Base-by-base conservation (phyloP, 2,329 filamentous ascomycete genomes). In the Colletotrichum musicola region DNA sequence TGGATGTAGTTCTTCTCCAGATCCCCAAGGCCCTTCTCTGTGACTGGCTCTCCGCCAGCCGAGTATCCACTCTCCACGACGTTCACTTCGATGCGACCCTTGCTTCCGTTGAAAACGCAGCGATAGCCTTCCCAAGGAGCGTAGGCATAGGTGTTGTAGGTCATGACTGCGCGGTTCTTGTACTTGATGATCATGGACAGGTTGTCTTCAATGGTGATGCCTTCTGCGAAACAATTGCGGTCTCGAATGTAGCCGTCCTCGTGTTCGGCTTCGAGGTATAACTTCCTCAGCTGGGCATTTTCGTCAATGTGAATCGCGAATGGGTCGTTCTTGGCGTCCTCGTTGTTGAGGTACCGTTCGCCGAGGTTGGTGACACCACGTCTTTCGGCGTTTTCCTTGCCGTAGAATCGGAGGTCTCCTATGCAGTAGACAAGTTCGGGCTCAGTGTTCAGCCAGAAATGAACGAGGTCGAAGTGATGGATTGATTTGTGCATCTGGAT, bases 381-480 rank as follows among this genome's bases (percentile, higher is more conserved):
- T 30, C 27, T 30, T 30, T 30, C 27, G 27, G 27, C 27, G 27
- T 30, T 30, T 30, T 30, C 27, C 27, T 30, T 30, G 27, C 27
- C 27, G 27, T 30, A 30, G 27, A 30, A 30, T 7, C 27, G 27
- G 27, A 30, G 27, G 27, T 30, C 27, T 2, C 27, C 27, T 22
- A 87, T 83, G 0, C 87, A 87, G 70, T 88, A 88, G 0, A 90
- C 88, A 0, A 85, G 87, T 55, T 82, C 77, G 0, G 88, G 88
- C 6, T 82, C 77, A 1, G 84, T 88, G 54, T 83, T 81, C 47
- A 90, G 81, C 88, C 88, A 90, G 74, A 89, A 90, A 73, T 90
- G 88, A 62, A 90, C 83, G 9, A 90, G 82, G 73, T 90, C 88
- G 71, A 90, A 90, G 73, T 90, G 88, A 69, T 90, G 88, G 5